Percentiles rank a stretch among this genome's conserved stretches.
phyloP scores from a whole-genome alignment of 768 basidiomycete species.

The Termitomyces sp. region DNA sequence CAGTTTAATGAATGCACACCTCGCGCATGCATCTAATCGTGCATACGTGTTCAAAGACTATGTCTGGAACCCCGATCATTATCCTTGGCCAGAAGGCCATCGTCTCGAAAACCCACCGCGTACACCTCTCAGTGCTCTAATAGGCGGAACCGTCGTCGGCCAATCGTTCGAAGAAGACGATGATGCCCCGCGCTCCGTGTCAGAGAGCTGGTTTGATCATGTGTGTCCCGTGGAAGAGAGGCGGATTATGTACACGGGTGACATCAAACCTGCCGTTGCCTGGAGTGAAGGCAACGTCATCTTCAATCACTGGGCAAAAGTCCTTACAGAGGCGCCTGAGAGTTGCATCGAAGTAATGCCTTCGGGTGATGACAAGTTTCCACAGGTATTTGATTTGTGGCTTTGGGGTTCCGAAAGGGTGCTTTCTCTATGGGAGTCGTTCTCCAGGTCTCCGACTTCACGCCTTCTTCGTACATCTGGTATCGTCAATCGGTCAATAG shows the following conservation, averaged over 20 bases:
- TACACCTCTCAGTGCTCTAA: slow-evolving; percentile 36
- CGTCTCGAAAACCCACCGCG: slow-evolving; percentile 22
- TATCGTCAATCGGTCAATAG: slow-evolving; percentile 28
- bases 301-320: slow-evolving; percentile 32
- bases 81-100: slow-evolving; percentile 31
- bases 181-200: slow-evolving; percentile 38
- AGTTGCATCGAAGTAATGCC: slow-evolving; percentile 36
- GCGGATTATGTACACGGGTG: slow-evolving; percentile 29
- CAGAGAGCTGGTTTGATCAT: slow-evolving; percentile 33
- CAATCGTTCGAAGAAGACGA: slow-evolving; percentile 33
- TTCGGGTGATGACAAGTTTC: slow-evolving; percentile 22
- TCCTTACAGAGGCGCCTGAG: slow-evolving; percentile 34
- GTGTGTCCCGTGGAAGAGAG: slow-evolving; percentile 38
- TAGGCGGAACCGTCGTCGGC: slow-evolving; percentile 38
- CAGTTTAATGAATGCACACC: slow-evolving; percentile 44
- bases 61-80: slow-evolving; percentile 35
- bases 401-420: slow-evolving; percentile 27
- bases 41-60: slow-evolving; percentile 46
- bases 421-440: slow-evolving; percentile 26
- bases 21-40: slow-evolving; percentile 44
- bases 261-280: slow-evolving; percentile 30
- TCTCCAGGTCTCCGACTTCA: slow-evolving; percentile 26
- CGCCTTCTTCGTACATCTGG: slow-evolving; percentile 25
- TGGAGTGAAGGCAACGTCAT: slow-evolving; percentile 27
- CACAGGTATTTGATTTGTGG: slow-evolving; percentile 30